Base-by-base conservation (phyloP, 2,329 filamentous ascomycete species). In the Pyrenochaeta sp. region DNA sequence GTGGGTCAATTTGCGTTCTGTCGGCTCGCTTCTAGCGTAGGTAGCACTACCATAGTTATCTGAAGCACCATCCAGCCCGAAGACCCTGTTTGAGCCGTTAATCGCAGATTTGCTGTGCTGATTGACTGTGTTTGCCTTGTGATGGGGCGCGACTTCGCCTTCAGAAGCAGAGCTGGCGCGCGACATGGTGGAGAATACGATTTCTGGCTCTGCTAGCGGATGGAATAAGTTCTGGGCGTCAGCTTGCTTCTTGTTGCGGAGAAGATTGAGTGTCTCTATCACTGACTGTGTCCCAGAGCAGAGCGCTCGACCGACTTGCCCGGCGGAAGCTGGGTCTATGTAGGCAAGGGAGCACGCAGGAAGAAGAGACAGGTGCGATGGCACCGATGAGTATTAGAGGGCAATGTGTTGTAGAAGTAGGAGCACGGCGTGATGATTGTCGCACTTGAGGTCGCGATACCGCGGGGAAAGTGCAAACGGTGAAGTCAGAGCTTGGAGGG, bases 221-320 rank as follows among this genome's bases (percentile, higher is more conserved):
- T 43, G 45, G 31, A 59, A 46, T 32, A 44, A 41, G 35, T 61
- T 56, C 58, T 57, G 58, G 54, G 65, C 56, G 69, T 73, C 68
- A 74, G 71, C 61, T 53, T 64, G 61, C 60, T 68, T 69, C 63
- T 72, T 67, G 37, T 51, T 60, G 58, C 46, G 46, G 56, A 45
- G 54, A 57, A 54, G 60, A 53, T 56, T 61, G 58, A 70, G 63
- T 68, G 63, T 66, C 67, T 68, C 63, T 70, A 61, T 67, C 66
- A 74, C 72, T 74, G 69, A 74, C 71, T 74, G 68, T 68, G 63
- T 68, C 68, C 66, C 64, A 56, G 46, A 64, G 58, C 54, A 59
- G 56, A 61, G 60, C 51, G 60, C 52, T 64, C 56, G 47, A 60
- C 59, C 57, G 51, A 61, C 62, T 58, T 66, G 59, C 59, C 55